Base-by-base conservation (phyloP, 441 rosid genomes). In the Pelargonium citronellum region DNA sequence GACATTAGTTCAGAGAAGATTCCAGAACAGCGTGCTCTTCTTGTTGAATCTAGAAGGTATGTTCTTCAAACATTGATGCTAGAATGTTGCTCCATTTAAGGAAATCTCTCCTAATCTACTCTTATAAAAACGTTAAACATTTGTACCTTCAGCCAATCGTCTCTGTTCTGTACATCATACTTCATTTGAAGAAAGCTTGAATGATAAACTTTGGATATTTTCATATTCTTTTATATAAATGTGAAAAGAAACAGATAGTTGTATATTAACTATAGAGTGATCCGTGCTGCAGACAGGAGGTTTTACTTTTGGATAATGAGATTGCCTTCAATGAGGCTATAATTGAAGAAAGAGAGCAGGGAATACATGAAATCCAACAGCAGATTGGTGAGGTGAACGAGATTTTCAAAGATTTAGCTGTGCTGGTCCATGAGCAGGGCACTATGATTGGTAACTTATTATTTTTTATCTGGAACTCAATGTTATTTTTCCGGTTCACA, bases 11-110 rank as follows among this genome's bases (percentile, higher is more conserved):
- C 83, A 8, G 88, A 89, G 57, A 85, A 72, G 72, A 79, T 20
- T 49, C 80, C 79, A 1, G 94, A 91, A 67, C 96, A 95, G 73
- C 83, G 79, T 41, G 81, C 87, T 62, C 86, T 87, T 77, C 86
- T 89, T 75, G 84, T 89, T 80, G 90, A 91, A 83, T 87, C 97
- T 17, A 87, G 81, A 82, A 91, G 96, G 99, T 90, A 66, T 70
- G 74, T 71, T 74, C 64, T 79, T 27, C 55, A 53, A 2, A 5
- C 30, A 4, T 9, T 22, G 19, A 7, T 58, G 64, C 64, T 58
- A 60, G 7, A 60, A 60, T 60, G 64, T 60, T 22, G 6, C 63
- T 60, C 10, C 64, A 0, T 22, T 20, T 37, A 22, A 20, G 15
- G 43, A 22, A 60, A 58, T 58, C 0, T 58, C 30, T 58, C 15